These are phyloP conservation scores for Lasiodiplodia sp. DNA, from an alignment of 2,329 filamentous ascomycete species.

Conservation along the genomic window DNA sequence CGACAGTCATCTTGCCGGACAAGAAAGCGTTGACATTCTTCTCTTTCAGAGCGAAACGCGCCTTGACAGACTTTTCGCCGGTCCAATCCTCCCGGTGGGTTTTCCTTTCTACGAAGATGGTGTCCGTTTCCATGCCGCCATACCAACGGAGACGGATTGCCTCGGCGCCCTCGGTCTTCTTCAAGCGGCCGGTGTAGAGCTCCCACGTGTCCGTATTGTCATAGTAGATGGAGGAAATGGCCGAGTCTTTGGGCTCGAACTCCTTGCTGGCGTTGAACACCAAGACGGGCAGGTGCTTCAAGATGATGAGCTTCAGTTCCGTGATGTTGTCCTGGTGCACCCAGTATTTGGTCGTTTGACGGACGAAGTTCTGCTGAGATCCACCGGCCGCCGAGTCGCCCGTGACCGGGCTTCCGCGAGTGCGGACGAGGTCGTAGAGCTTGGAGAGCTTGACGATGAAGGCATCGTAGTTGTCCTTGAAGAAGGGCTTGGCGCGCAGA, in stretches of 20 bases:
- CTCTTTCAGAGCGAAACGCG: constrained; percentile 92
- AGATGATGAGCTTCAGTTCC: constrained; percentile 94
- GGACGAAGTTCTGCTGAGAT: constrained; percentile 91
- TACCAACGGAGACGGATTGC: constrained; percentile 98
- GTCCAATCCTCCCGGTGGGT: constrained; percentile 99
- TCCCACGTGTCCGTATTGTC: constrained; percentile 96
- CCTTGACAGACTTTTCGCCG: constrained; percentile 98
- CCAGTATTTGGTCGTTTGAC: constrained; percentile 99
- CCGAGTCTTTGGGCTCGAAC: constrained; percentile 87
- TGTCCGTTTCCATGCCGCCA: constrained; percentile 92
- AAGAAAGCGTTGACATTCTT: constrained; percentile 96
- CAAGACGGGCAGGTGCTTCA: constrained; percentile 95
- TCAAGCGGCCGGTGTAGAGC: constrained; percentile 89
- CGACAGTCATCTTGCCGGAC: constrained; percentile 81
- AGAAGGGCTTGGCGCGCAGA: constrained; percentile 95
- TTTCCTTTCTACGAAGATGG: constrained; percentile 96
- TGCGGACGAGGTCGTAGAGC: constrained; percentile 93
- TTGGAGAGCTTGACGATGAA: constrained; percentile 94
- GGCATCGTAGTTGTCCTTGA: constrained; percentile 97
- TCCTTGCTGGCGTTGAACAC: constrained; percentile 98
- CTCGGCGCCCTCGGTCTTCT: constrained; percentile 97
- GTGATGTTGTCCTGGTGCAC: constrained; percentile 98
- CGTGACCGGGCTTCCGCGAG: constrained; percentile 88
- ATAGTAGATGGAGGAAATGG: constrained; percentile 98
- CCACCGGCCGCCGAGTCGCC: constrained; percentile 93